Percentiles rank a stretch among this genome's conserved stretches.
phyloP scores from a whole-genome alignment of 108 stramenopile species.

The Tribonema minus region DNA sequence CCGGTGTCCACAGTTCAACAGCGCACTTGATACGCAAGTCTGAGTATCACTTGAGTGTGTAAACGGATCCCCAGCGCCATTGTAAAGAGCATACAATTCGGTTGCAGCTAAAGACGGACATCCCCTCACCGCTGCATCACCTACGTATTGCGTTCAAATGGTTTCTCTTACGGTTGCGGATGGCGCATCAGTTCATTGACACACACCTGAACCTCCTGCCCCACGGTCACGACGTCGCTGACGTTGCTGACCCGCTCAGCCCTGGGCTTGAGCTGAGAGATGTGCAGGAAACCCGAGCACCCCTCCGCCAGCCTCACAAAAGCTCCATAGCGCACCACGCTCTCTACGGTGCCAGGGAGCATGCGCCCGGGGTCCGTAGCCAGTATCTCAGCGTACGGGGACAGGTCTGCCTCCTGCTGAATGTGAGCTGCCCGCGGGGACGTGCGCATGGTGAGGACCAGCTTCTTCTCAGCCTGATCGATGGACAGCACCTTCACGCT shows the following conservation, averaged over 20 bases:
- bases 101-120: too few species aligned
- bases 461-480: constrained; percentile 51
- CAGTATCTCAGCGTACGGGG: constrained; percentile 29
- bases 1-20: too few species aligned
- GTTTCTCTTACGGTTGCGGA: too few species aligned
- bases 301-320: constrained; percentile 26
- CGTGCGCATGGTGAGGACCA: constrained; percentile 45
- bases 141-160: too few species aligned
- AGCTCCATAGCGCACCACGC: constrained; percentile 42
- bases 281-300: constrained; percentile 45
- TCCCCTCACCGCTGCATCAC: too few species aligned
- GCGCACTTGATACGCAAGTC: too few species aligned
- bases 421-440: constrained; percentile 3
- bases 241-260: neutral
- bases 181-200: too few species aligned
- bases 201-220: neutral
- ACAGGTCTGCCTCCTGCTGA: constrained; percentile 20
- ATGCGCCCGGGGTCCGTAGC: constrained; percentile 17
- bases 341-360: constrained; percentile 23
- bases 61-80: too few species aligned
- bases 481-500: constrained; percentile 74
- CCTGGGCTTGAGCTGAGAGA: constrained; percentile 37
- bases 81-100: too few species aligned
- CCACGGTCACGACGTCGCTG: neutral
- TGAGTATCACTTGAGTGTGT: too few species aligned